Conservation (phyloP, 345 rosid genomes). For the Pugionium cornutum region DNA sequence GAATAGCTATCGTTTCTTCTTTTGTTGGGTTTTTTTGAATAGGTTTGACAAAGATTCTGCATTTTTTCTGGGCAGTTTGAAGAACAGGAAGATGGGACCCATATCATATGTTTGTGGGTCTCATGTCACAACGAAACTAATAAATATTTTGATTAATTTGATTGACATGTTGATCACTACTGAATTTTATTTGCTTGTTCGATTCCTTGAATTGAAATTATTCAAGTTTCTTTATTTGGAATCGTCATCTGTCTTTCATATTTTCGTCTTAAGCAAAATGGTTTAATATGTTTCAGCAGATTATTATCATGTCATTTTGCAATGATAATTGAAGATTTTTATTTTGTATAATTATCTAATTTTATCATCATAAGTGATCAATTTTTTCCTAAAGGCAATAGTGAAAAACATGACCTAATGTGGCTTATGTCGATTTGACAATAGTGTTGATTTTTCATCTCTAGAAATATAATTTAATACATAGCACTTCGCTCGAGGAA, state of each 20-base stretch:
- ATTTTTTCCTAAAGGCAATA: no score
- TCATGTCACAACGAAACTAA: conserved; percentile 37
- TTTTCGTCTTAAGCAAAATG: conserved; percentile 11
- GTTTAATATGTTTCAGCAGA: conserved; percentile 8
- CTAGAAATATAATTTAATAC: conserved; percentile 22
- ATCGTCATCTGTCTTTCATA: neutral
- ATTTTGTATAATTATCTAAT: no score
- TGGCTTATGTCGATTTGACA: conserved; percentile 25
- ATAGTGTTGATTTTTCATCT: conserved; percentile 32
- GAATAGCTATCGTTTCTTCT: neutral
- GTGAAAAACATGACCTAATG: neutral
- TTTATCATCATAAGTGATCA: neutral
- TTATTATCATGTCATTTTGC: conserved; percentile 4
- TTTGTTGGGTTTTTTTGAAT: neutral
- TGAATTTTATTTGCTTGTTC: conserved; percentile 11
- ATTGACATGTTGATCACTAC: conserved; percentile 46
- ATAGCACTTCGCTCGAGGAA: conserved; percentile 35
- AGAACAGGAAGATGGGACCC: conserved; percentile 36
- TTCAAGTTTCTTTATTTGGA: no score
- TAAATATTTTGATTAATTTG: conserved; percentile 30
- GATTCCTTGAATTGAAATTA: conserved; percentile 6
- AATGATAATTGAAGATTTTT: no score
- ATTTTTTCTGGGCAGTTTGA: conserved; percentile 34
- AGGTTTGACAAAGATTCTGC: conserved; percentile 31
- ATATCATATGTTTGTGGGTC: conserved; percentile 41